Evolutionary conservation across 257 asterid genomes (phyloP).

Genomic region (Rhazya stricta): DNA sequence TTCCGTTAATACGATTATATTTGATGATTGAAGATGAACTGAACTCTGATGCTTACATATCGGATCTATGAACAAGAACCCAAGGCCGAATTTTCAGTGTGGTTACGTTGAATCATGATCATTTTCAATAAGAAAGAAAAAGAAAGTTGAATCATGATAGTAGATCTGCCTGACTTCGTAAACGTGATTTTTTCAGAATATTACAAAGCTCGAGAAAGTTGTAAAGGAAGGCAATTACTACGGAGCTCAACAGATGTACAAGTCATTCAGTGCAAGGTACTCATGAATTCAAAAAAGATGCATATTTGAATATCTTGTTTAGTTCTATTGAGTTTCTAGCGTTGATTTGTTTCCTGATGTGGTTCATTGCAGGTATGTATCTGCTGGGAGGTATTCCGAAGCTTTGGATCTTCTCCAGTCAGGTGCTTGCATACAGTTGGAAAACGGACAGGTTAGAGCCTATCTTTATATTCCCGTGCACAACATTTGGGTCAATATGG

Average conservation of each 20-base stretch:
- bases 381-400: conserved; percentile 59
- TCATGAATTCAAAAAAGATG: not conserved
- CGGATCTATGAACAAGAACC: not conserved
- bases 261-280: conserved; percentile 84
- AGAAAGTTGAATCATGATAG: not conserved
- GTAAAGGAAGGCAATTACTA: conserved; percentile 80
- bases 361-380: conserved; percentile 48
- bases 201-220: conserved; percentile 68
- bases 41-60: not conserved
- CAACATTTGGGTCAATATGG: not conserved
- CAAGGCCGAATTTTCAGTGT: not conserved
- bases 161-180: not conserved
- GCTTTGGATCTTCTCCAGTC: conserved; percentile 83
- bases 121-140: too few relatives aligned
- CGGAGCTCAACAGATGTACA: conserved; percentile 98
- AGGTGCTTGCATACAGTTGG: conserved; percentile 90
- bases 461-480: not conserved
- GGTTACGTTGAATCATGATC: not conserved
- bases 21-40: not conserved
- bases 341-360: conserved; percentile 3
- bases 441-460: conserved; percentile 62
- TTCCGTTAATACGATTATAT: not conserved
- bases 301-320: not conserved
- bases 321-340: not conserved
- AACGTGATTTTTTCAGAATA: conserved; percentile 41